A percentile compares a stretch with the other conserved stretches of the same genome.
Conservation (phyloP, 1,284 basidiomycete genomes). For the Malassezia sp. region DNA sequence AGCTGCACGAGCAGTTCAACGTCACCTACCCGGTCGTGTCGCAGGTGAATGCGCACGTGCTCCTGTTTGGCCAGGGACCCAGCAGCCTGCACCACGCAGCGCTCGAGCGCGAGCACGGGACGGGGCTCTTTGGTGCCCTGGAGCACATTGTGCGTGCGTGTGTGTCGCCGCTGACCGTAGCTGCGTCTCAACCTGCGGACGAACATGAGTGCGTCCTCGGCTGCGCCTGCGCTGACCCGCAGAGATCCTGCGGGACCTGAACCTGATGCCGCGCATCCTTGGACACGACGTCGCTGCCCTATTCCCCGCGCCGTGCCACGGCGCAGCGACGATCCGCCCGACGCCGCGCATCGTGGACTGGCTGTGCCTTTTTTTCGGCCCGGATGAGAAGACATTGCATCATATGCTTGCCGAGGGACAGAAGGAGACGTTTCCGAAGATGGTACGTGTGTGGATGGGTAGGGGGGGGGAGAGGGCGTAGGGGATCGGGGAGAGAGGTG, state of each 20-base stretch:
- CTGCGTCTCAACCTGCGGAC: constrained; percentile 40
- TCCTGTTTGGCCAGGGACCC: constrained; percentile 93
- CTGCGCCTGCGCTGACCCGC: not conserved
- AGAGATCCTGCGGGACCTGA: constrained; percentile 40
- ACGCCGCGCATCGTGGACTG: constrained; percentile 39
- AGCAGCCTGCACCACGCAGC: no score
- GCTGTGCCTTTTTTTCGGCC: constrained; percentile 38
- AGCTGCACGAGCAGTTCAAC: constrained; percentile 58
- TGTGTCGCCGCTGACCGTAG: not conserved
- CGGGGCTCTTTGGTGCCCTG: constrained; percentile 67
- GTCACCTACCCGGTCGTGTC: constrained; percentile 91
- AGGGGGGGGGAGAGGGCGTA: no score
- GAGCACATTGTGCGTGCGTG: constrained; percentile 31
- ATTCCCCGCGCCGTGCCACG: constrained; percentile 40
- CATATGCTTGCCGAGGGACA: constrained; percentile 35
- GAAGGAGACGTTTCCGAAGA: constrained; percentile 40
- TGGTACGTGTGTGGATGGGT: constrained; percentile 7
- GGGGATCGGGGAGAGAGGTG: no score
- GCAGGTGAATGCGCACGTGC: constrained; percentile 93
- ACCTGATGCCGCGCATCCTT: constrained; percentile 36
- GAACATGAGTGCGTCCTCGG: constrained; percentile 28
- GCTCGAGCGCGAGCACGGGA: no score
- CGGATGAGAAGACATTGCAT: constrained; percentile 30
- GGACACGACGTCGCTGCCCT: constrained; percentile 43
- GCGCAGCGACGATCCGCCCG: constrained; percentile 42